Evolutionary conservation across 305 asterid genomes (phyloP), one percentile per base, ranked within the genome.

Genomic region (Fraxinus platypoda): DNA sequence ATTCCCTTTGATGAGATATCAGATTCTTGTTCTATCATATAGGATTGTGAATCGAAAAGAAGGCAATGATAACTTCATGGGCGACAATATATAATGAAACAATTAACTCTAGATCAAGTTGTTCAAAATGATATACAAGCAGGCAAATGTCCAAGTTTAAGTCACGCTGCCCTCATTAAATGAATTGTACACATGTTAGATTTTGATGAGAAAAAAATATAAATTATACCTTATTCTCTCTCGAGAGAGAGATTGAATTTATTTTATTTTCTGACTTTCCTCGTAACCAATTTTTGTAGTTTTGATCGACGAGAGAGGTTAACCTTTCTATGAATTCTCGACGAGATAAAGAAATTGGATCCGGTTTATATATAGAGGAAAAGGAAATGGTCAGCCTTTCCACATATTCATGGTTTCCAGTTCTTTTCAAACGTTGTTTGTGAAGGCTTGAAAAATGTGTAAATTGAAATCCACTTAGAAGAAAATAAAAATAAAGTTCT

Each of bases 221-320:
- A 37, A 37, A 37, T 37, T 37, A 37, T 2, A 34, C 7, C 6
- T 34, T 34, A 34, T 1, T 25, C 1, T 25, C 26, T 25, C 26
- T 25, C 26, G 6, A 4, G 35, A 33, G 35, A 33, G 35, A 34
- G 1, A 31, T 31, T 31, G 35, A 52, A 4, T 49, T 52, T 17
- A 52, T 17, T 52, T 52, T 52, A 52, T 52, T 49, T 0, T 49
- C 0, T 4, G 8, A 17, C 62, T 49, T 49, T 49, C 23, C 62
- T 4, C 6, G 38, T 76, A 43, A 70, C 81, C 13, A 81, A 37
- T 11, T 71, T 1, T 8, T 31, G 62, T 52, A 78, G 83, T 83
- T 85, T 83, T 59, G 46, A 23, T 34, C 12, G 76, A 75, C 62
- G 0, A 17, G 62, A 3, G 59, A 46, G 2, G 2, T 4, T 17